Conservation (phyloP, 2,329 filamentous ascomycete species). For the Colletotrichum truncatum region DNA sequence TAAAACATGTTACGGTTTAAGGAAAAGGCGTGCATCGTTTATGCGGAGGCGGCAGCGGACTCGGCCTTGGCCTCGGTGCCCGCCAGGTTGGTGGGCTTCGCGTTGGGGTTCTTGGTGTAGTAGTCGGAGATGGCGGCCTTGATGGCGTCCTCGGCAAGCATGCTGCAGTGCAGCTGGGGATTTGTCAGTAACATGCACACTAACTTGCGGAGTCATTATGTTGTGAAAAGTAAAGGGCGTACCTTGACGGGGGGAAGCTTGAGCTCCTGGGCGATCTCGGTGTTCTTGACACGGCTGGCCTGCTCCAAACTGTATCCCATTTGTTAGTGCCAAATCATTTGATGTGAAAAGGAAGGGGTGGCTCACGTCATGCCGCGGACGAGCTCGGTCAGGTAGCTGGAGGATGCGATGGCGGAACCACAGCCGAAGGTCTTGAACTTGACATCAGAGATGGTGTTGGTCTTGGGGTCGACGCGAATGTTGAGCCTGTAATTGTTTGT, state of each 20-base stretch:
- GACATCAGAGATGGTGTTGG: conserved; percentile 90
- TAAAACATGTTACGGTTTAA: neutral
- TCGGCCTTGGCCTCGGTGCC: conserved; percentile 73
- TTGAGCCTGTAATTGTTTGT: conserved; percentile 58
- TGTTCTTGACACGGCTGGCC: conserved; percentile 92
- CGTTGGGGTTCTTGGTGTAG: conserved; percentile 88
- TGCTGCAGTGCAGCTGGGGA: conserved; percentile 83
- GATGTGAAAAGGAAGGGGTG: neutral
- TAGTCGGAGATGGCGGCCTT: conserved; percentile 91
- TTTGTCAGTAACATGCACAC: conserved; percentile 36
- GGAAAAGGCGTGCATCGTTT: neutral
- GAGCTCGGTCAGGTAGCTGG: conserved; percentile 94
- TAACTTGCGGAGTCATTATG: neutral
- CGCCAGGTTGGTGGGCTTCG: conserved; percentile 76
- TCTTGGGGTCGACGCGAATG: conserved; percentile 88
- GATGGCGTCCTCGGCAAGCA: conserved; percentile 92
- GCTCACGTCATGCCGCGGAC: conserved; percentile 86
- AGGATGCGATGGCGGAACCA: conserved; percentile 92
- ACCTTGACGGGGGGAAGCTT: conserved; percentile 90
- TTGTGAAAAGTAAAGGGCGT: conserved; percentile 34
- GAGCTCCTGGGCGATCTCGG: conserved; percentile 96
- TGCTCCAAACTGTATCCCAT: conserved; percentile 73
- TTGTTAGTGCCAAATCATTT: neutral
- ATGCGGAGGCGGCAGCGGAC: conserved; percentile 36
- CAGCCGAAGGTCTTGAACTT: conserved; percentile 99